Evolutionary conservation across 2,329 filamentous ascomycete genomes (phyloP), one percentile per base, ranked within the genome.

Genomic region (Beauveria rudraprayagi): DNA sequence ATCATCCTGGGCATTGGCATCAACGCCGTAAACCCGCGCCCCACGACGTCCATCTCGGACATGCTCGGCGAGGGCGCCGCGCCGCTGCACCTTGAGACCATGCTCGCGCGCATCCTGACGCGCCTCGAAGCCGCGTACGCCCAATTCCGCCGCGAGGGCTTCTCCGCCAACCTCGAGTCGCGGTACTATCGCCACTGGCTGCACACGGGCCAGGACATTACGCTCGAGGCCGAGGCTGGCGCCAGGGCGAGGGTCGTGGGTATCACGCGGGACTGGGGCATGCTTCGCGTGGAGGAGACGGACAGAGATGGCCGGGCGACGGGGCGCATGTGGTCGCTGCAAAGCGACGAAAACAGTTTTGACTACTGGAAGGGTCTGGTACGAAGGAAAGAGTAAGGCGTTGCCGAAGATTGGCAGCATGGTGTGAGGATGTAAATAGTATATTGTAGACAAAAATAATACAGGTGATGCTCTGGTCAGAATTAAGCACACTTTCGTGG

Each of bases 291-390:
- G 0, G 90, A 97, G 73, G 92, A 97, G 78, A 73, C 95, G 58
- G 87, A 86, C 3, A 83, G 80, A 72, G 83, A 88, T 62, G 91
- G 91, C 64, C 79, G 86, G 58, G 78, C 81, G 2, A 96, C 90
- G 0, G 92, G 93, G 0, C 89, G 83, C 74, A 78, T 88, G 55
- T 93, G 89, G 83, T 85, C 88, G 67, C 75, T 99, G 75, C 92
- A 97, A 78, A 97, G 92, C 72, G 94, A 99, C 73, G 91, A 92
- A 71, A 99, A 99, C 70, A 97, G 92, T 73, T 99, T 99, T 77
- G 94, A 99, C 75, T 99, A 96, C 73, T 96, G 96, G 77, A 90
- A 84, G 70, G 94, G 94, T 0, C 70, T 99, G 68, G 78, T 99
- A 22, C 91, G 85, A 77, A 83, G 88, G 69, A 97, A 96, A 79